Conservation (phyloP, 345 rosid genomes). For the Salix viminalis region DNA sequence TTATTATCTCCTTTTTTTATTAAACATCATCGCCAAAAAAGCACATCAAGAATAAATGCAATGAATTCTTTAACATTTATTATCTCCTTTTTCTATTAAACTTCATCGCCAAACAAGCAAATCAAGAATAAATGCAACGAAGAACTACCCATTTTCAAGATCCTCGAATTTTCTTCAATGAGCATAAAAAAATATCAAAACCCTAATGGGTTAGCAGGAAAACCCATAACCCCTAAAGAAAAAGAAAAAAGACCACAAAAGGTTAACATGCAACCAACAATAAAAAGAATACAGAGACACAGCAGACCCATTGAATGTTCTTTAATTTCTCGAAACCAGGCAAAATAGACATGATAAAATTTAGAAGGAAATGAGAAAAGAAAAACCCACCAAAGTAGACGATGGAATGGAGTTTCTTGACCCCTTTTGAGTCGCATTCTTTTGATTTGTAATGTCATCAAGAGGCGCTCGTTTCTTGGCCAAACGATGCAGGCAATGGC, state of each 20-base stretch:
- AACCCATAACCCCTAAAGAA: not conserved
- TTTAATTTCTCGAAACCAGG: conserved; percentile 3
- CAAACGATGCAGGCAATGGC: conserved; percentile 10
- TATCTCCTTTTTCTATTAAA: too few relatives aligned
- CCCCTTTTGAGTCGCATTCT: conserved; percentile 26
- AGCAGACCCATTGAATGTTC: not conserved
- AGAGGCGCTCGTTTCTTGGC: conserved; percentile 77
- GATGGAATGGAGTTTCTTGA: conserved; percentile 27
- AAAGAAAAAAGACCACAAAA: not conserved
- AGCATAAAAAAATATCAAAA: not conserved
- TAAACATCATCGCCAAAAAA: too few relatives aligned
- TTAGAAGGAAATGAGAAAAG: too few relatives aligned
- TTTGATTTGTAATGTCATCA: conserved; percentile 61
- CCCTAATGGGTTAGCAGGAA: not conserved
- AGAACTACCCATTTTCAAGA: not conserved
- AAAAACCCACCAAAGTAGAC: too few relatives aligned
- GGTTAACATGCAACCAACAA: too few relatives aligned
- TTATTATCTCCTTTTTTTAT: too few relatives aligned
- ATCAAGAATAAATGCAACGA: not conserved
- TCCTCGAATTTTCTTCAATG: too few relatives aligned
- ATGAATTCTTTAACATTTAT: too few relatives aligned
- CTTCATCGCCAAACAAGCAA: not conserved
- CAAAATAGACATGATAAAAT: not conserved
- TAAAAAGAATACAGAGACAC: not conserved
- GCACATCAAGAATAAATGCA: too few relatives aligned